Conservation (phyloP, 176 grass and related monocot genomes). For the Chloris gayana region DNA sequence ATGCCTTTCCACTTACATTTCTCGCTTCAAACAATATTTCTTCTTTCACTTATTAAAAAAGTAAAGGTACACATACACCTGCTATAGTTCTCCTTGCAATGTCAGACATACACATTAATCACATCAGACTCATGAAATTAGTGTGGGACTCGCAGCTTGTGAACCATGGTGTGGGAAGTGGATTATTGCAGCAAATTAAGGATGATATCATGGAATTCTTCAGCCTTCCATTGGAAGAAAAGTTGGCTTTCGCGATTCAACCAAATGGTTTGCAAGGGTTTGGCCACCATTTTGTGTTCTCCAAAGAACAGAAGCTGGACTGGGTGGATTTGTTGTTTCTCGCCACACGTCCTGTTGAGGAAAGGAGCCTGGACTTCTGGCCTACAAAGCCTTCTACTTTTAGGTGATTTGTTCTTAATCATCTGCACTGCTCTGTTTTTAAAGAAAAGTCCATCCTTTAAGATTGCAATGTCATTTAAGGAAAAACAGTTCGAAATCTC, state of each 20-base stretch:
- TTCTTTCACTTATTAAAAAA: background rate
- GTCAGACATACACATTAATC: background rate
- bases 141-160: conserved; percentile 33
- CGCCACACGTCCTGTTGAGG: conserved; percentile 23
- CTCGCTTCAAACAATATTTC: background rate
- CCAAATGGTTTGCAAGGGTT: conserved; percentile 56
- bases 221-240: conserved; percentile 49
- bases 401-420: conserved; percentile 16
- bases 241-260: conserved; percentile 29
- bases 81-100: background rate
- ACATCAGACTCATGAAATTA: conserved; percentile 17
- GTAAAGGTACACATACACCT: too few relatives aligned
- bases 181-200: conserved; percentile 21
- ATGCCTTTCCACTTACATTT: background rate
- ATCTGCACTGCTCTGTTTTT: background rate
- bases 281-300: conserved; percentile 65
- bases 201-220: conserved; percentile 53
- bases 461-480: background rate
- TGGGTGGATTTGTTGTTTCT: conserved; percentile 58
- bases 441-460: background rate
- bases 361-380: conserved; percentile 51
- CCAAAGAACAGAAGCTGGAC: conserved; percentile 73
- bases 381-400: conserved; percentile 45
- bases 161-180: conserved; percentile 44
- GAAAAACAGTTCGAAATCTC: background rate